Base-by-base conservation (phyloP, 2,329 filamentous ascomycete genomes). In the Sporothrix pallida region DNA sequence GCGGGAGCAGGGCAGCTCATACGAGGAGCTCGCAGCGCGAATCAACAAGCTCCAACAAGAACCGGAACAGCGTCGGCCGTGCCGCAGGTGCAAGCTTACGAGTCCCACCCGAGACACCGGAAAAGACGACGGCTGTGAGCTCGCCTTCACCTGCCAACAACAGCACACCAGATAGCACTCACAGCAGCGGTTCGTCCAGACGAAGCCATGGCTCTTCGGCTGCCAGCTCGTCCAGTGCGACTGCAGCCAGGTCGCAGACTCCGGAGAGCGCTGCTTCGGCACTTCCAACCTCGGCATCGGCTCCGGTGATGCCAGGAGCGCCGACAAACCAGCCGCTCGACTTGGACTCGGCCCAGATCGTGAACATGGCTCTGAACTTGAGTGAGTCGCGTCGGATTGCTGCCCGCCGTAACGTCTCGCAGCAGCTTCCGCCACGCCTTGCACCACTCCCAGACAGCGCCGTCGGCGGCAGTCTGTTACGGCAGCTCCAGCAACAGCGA, bases 311-410 rank as follows among this genome's bases (percentile, higher is more conserved):
- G 8, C 52, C 60, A 4, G 46, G n/a, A 4, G 37, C 23, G 1
- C 12, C 17, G 12, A 5, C 71, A 15, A n/a, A 13, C 50, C 60
- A 62, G 6, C 20, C 68, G 20, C 73, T 92, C 23, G 90, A 94
- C 78, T 87, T 92, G 74, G 95, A 98, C 79, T 92, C 95, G 8
- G 89, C 92, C 3, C 93, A 97, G 81, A 97, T 98, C 76, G 94
- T 98, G 58, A 94, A 94, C 79, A 93, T 98, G 88, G 95, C 95
- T 1, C 83, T 98, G 77, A 96, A 92, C 76, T 83, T 98, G 69
- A 97, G 93, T 83, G 94, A 98, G 81, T 93, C 91, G 79, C 89
- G 90, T 76, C 89, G 89, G 79, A 87, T 86, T 82, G 92, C 85
- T 75, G 89, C 83, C 81, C 88, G 85, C 81, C 87, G 84, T 81